These are phyloP conservation scores for Rhizopogon vesiculosus DNA, from an alignment of 768 basidiomycete genomes.

Conservation along the genomic window DNA sequence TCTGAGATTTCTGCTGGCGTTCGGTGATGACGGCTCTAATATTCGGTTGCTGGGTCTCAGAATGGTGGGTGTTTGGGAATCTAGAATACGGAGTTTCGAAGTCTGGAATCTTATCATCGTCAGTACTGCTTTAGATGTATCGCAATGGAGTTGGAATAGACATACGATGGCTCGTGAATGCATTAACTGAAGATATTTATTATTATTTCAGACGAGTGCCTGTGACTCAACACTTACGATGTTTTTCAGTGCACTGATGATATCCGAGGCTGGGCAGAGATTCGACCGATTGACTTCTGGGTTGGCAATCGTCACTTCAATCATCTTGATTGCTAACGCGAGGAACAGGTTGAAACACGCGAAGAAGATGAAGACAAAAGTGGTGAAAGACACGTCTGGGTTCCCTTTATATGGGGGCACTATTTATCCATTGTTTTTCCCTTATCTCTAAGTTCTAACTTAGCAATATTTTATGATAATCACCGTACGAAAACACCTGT, in stretches of 20 bases:
- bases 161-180: not conserved
- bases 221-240: not conserved
- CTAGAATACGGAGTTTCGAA: constrained; percentile 15
- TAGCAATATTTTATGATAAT: too few relatives aligned
- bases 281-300: not conserved
- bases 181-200: not conserved
- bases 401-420: too few relatives aligned
- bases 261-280: not conserved
- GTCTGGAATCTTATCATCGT: constrained; percentile 5
- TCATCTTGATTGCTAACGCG: not conserved
- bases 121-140: not conserved
- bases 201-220: not conserved
- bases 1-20: constrained; percentile 6
- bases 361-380: not conserved
- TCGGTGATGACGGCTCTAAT: constrained; percentile 12
- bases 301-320: not conserved
- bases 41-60: not conserved
- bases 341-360: not conserved
- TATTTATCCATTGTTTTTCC: too few relatives aligned
- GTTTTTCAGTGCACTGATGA: not conserved
- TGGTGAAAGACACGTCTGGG: too few relatives aligned
- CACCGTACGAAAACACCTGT: too few relatives aligned
- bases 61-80: constrained; percentile 4
- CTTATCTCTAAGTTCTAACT: too few relatives aligned
- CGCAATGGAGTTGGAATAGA: not conserved